Base-by-base conservation (phyloP, 1,284 basidiomycete species). In the Schizophyllum commune region DNA sequence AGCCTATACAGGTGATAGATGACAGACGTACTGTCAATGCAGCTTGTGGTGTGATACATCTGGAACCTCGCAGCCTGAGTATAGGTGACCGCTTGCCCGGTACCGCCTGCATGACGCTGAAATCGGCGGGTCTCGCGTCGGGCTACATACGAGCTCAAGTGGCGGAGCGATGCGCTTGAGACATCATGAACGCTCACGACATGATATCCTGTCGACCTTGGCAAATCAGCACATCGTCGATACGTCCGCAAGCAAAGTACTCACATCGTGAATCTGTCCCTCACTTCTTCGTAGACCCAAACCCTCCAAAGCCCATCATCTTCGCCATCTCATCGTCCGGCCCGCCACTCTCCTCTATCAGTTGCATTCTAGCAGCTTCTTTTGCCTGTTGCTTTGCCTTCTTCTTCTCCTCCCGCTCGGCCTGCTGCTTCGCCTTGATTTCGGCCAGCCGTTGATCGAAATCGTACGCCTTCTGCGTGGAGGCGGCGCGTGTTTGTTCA, bases 301-400 rank as follows among this genome's bases (percentile, higher is more conserved):
- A 98, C 2, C 93, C 92, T 54, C 84, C 88, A 72, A 98, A 98
- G 53, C 95, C 96, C 95, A 98, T 96, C 78, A 94, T 84, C 51
- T 80, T 77, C 65, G 89, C 81, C 84, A 96, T 91, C 64, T 89
- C 86, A 60, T 78, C 73, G 62, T 85, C 82, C 61, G 75, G 77
- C 39, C 81, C 77, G 64, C 74, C 75, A 1, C 81, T 72, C 62
- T 83, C 85, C 67, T 85, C 80, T 34, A 82, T 81, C 56, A 86
- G 73, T 63, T 85, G 85, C 54, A 85, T 75, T 59, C 88, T 85
- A 9, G 82, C 79, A 66, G 83, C 83, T 68, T 93, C 87, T 69
- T 87, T 88, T 70, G 82, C 81, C 5, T 84, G 86, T 70, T 87
- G 86, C 73, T 86, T 89, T 65, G 83, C 80, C 0, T 83, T 82